These are phyloP conservation scores for Thielaviopsis punctulata DNA, from an alignment of 2,329 filamentous ascomycete species.

Conservation along the genomic window DNA sequence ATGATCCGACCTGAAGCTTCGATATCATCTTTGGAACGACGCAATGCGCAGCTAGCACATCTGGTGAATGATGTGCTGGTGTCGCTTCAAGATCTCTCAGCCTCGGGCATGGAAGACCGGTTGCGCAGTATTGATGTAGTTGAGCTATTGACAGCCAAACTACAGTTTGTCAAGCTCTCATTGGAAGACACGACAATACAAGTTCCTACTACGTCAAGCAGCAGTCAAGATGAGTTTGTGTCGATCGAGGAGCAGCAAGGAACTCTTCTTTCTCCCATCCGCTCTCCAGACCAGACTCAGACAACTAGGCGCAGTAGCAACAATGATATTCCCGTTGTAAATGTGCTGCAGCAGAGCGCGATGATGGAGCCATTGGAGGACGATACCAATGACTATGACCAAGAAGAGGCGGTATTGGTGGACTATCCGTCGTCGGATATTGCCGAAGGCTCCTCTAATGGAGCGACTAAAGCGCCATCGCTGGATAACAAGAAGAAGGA, in stretches of 20 bases:
- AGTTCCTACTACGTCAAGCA: neutral
- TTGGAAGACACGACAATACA: conserved; percentile 35
- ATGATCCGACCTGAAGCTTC: neutral
- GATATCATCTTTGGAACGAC: conserved; percentile 33
- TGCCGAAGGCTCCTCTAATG: neutral
- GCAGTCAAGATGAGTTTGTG: neutral
- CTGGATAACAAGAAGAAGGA: neutral
- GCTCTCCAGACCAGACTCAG: neutral
- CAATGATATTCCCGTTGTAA: neutral
- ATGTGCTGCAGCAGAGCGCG: neutral
- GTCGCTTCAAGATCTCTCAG: conserved; percentile 43
- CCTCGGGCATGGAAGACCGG: conserved; percentile 30
- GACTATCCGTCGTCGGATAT: neutral
- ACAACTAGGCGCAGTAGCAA: neutral
- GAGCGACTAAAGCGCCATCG: neutral
- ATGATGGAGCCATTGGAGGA: neutral
- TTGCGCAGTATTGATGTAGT: conserved; percentile 34
- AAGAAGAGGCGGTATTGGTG: conserved; percentile 4
- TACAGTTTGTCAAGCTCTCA: conserved; percentile 47
- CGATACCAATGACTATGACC: neutral
- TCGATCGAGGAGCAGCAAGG: neutral
- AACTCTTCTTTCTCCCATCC: neutral
- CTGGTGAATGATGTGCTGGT: conserved; percentile 52
- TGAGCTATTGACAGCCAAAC: conserved; percentile 42
- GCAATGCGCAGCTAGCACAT: conserved; percentile 48